Conservation (phyloP, 2,329 filamentous ascomycete species). For the Aureobasidium vineae region DNA sequence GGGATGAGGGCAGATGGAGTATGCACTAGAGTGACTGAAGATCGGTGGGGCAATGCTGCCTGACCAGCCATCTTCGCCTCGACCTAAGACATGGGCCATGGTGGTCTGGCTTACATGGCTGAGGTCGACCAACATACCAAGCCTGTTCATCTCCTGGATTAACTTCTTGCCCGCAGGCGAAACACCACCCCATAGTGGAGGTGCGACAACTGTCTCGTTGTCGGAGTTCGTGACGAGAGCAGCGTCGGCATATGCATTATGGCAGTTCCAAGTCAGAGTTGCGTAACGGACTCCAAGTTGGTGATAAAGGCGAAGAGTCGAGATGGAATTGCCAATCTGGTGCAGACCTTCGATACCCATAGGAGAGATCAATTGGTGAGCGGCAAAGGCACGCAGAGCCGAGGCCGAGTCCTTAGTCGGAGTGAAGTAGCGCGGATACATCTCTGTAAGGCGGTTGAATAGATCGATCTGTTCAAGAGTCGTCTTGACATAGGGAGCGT, state of each 20-base stretch:
- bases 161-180: constrained; percentile 66
- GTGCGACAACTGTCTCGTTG: constrained; percentile 43
- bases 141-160: constrained; percentile 85
- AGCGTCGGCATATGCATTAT: constrained; percentile 85
- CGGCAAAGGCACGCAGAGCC: constrained; percentile 56
- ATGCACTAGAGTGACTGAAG: constrained; percentile 83
- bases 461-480: constrained; percentile 76
- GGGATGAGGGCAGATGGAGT: constrained; percentile 78
- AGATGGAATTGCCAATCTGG: constrained; percentile 82
- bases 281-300: constrained; percentile 79
- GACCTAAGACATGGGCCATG: constrained; percentile 77
- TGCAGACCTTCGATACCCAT: constrained; percentile 85
- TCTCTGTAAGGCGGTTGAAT: constrained; percentile 60
- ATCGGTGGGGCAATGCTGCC: constrained; percentile 80
- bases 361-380: constrained; percentile 65
- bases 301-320: constrained; percentile 73
- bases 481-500: constrained; percentile 62
- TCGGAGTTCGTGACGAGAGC: constrained; percentile 60
- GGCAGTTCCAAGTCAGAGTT: constrained; percentile 90
- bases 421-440: constrained; percentile 70
- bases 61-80: constrained; percentile 57
- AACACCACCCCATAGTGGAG: constrained; percentile 68
- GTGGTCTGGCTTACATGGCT: constrained; percentile 76
- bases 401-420: constrained; percentile 58
- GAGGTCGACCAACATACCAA: constrained; percentile 93